Conservation (phyloP, 1,284 basidiomycete species). For the Tylopilus orsonianus region DNA sequence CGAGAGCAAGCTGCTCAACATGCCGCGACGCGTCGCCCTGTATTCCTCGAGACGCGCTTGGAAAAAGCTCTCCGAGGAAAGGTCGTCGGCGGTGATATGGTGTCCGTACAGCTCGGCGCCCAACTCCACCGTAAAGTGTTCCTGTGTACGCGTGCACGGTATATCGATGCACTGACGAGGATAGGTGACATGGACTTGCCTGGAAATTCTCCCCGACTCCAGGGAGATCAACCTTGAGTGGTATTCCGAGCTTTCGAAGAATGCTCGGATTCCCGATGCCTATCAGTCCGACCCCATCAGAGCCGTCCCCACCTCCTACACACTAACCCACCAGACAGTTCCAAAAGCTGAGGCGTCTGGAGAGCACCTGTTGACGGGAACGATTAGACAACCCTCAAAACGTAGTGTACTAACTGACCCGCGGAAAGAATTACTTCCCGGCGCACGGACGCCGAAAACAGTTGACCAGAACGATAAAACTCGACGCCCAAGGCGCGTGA, state of each 20-base stretch:
- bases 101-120: constrained; percentile 15
- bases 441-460: constrained; percentile 9
- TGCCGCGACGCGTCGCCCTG: constrained; percentile 10
- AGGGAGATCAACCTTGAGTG: constrained; percentile 26
- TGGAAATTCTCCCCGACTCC: constrained; percentile 38
- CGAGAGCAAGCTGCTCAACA: constrained; percentile 18
- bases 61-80: constrained; percentile 12
- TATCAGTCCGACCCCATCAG: constrained; percentile 3
- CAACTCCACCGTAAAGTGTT: constrained; percentile 13
- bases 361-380: constrained; percentile 12
- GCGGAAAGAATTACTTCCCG: constrained; percentile 32
- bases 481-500: constrained; percentile 14
- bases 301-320: neutral
- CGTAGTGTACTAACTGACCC: constrained; percentile 1
- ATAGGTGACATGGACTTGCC: neutral
- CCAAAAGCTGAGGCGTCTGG: constrained; percentile 34
- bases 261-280: constrained; percentile 17
- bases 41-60: constrained; percentile 12
- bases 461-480: constrained; percentile 12
- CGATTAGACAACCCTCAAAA: neutral
- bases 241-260: constrained; percentile 21
- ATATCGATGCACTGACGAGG: neutral
- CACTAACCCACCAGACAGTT: constrained; percentile 29
- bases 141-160: too few relatives aligned
- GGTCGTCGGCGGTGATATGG: constrained; percentile 14